Percentiles rank a stretch among this genome's conserved stretches.
Conservation (phyloP, 495 filamentous ascomycete species). For the Trichocladium uniseriatum region DNA sequence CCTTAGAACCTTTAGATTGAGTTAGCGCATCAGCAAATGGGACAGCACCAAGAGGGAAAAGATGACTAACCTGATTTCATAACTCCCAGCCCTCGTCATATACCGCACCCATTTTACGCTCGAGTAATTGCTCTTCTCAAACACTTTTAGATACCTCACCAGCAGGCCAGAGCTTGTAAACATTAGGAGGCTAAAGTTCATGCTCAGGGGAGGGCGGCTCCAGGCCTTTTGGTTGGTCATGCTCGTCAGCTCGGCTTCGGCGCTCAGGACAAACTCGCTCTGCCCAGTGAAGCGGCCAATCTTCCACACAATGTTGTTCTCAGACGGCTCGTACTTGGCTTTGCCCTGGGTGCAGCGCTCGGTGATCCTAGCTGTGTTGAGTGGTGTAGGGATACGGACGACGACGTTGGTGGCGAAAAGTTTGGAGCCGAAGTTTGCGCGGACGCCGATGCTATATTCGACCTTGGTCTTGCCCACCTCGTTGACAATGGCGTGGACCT, state of each 20-base stretch:
- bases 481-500: slow-evolving; percentile 96
- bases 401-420: slow-evolving; percentile 98
- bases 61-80: slow-evolving; percentile 58
- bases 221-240: slow-evolving; percentile 99
- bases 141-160: slow-evolving; percentile 95
- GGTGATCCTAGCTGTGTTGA: slow-evolving; percentile 93
- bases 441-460: slow-evolving; percentile 95
- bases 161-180: slow-evolving; percentile 90
- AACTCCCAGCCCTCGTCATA: slow-evolving; percentile 89
- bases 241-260: slow-evolving; percentile 83
- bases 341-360: slow-evolving; percentile 91
- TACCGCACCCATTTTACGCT: slow-evolving; percentile 99
- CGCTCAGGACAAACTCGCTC: slow-evolving; percentile 87
- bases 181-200: slow-evolving; percentile 93
- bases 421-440: slow-evolving; percentile 92
- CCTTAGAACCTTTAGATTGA: slow-evolving; percentile 14
- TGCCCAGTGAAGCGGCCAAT: slow-evolving; percentile 94
- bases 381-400: slow-evolving; percentile 85
- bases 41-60: too few relatives aligned
- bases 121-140: slow-evolving; percentile 98
- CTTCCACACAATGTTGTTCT: slow-evolving; percentile 99
- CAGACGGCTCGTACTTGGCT: slow-evolving; percentile 95
- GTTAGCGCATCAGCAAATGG: slow-evolving; percentile 6
- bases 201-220: slow-evolving; percentile 83
- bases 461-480: slow-evolving; percentile 96